Evolutionary conservation across 352 stramenopile species (phyloP).

Genomic region (Pythium guiyangense): DNA sequence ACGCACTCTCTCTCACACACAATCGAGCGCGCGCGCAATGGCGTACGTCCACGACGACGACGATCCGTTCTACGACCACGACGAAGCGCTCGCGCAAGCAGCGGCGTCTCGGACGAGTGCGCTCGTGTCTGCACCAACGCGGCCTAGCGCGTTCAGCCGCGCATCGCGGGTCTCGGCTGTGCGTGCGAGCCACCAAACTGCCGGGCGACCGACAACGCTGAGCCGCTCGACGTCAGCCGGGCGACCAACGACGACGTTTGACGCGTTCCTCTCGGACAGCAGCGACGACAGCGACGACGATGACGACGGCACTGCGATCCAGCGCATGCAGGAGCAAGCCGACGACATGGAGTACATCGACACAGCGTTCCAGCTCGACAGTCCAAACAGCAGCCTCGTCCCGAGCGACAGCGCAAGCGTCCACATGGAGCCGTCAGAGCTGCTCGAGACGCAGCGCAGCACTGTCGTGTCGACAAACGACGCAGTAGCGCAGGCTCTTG

Average conservation of each 20-base stretch:
- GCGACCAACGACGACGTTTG: slow-evolving; percentile 23
- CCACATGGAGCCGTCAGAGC: not conserved
- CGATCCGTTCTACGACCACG: slow-evolving; percentile 14
- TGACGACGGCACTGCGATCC: slow-evolving; percentile 16
- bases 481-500: not conserved
- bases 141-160: not conserved
- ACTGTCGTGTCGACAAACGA: no score
- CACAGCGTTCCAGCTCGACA: slow-evolving; percentile 26
- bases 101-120: not conserved
- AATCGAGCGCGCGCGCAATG: slow-evolving; percentile 1
- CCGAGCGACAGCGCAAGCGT: slow-evolving; percentile 4
- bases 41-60: slow-evolving; percentile 10
- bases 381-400: slow-evolving; percentile 6
- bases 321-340: slow-evolving; percentile 46
- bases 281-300: slow-evolving; percentile 27
- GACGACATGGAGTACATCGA: slow-evolving; percentile 43
- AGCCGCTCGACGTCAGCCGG: slow-evolving; percentile 12
- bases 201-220: slow-evolving; percentile 3
- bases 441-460: not conserved
- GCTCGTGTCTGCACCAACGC: not conserved
- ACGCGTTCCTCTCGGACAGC: slow-evolving; percentile 39
- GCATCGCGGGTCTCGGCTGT: not conserved
- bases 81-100: not conserved
- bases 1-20: not conserved
- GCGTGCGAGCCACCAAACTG: not conserved